Evolutionary conservation across 2,329 filamentous ascomycete genomes (phyloP).

Genomic region (Botrytis sinoallii): DNA sequence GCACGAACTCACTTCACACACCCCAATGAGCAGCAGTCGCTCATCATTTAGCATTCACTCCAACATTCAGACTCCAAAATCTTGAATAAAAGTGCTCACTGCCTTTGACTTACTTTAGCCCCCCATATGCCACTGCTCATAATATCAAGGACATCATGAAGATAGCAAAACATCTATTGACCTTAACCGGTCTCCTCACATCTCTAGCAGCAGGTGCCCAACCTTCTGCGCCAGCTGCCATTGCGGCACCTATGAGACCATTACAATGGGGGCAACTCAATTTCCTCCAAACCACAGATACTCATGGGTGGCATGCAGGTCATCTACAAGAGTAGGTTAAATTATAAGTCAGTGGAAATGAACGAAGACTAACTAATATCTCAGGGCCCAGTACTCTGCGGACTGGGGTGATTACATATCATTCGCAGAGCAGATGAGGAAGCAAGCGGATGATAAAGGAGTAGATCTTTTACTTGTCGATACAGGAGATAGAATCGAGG

Average conservation of each 20-base stretch:
- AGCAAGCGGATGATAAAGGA: slow-evolving; percentile 72
- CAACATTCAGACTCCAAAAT: not conserved
- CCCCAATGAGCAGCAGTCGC: not conserved
- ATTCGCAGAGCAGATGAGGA: slow-evolving; percentile 78
- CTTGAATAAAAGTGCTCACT: not conserved
- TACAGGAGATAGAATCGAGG: slow-evolving; percentile 89
- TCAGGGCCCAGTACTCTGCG: slow-evolving; percentile 81
- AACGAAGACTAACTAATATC: slow-evolving; percentile 21
- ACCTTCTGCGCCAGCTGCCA: slow-evolving; percentile 73
- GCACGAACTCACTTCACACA: not conserved
- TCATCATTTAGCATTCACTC: not conserved
- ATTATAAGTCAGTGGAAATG: not conserved
- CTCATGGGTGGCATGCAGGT: slow-evolving; percentile 92
- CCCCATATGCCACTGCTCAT: not conserved
- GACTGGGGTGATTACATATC: slow-evolving; percentile 99
- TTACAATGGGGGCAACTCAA: slow-evolving; percentile 93
- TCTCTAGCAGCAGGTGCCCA: slow-evolving; percentile 55
- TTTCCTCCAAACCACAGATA: slow-evolving; percentile 95
- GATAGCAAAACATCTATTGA: slow-evolving; percentile 27
- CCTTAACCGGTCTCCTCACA: slow-evolving; percentile 26
- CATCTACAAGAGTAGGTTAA: slow-evolving; percentile 77
- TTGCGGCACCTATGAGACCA: slow-evolving; percentile 76
- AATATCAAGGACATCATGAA: not conserved
- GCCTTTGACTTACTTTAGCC: not conserved
- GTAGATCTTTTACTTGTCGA: slow-evolving; percentile 90